Conservation (phyloP, 345 rosid species). For the Adansonia digitata region DNA sequence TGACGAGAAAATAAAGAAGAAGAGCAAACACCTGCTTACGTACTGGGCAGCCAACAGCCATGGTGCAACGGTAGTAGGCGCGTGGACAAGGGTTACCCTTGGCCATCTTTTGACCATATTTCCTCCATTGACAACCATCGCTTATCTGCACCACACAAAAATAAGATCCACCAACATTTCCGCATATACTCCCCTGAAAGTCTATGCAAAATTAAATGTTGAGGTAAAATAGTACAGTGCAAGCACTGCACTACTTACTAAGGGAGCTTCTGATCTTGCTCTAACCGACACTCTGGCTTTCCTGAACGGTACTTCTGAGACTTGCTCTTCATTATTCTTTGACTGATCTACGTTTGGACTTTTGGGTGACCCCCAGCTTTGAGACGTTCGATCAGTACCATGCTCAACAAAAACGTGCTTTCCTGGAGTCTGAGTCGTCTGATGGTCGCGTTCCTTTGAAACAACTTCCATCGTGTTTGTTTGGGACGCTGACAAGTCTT, state of each 20-base stretch:
- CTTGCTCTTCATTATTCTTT: slow-evolving; percentile 40
- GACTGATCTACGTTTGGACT: slow-evolving; percentile 42
- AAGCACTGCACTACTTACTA: slow-evolving; percentile 23
- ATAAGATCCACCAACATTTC: neutral
- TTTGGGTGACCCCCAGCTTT: slow-evolving; percentile 43
- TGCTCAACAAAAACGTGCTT: slow-evolving; percentile 30
- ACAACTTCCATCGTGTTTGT: slow-evolving; percentile 26
- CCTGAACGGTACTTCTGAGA: slow-evolving; percentile 41
- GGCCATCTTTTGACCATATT: slow-evolving; percentile 79
- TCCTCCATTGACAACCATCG: slow-evolving; percentile 89
- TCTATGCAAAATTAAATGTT: neutral
- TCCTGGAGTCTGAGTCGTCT: slow-evolving; percentile 15
- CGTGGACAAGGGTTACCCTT: slow-evolving; percentile 87
- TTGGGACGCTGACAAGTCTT: slow-evolving; percentile 27
- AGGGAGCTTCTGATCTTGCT: slow-evolving; percentile 50
- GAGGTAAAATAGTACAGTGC: neutral
- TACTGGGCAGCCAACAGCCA: slow-evolving; percentile 82
- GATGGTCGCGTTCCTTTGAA: slow-evolving; percentile 30
- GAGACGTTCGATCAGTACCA: slow-evolving; percentile 35
- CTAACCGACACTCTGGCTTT: slow-evolving; percentile 62
- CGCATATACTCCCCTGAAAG: neutral
- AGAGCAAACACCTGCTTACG: slow-evolving; percentile 54
- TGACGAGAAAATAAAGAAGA: neutral
- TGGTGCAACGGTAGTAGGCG: slow-evolving; percentile 80
- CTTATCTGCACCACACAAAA: slow-evolving; percentile 34